Percentiles rank a stretch among this genome's conserved stretches.
Conservation (phyloP, 805 yeast species). For the Starmerella bacillaris region DNA sequence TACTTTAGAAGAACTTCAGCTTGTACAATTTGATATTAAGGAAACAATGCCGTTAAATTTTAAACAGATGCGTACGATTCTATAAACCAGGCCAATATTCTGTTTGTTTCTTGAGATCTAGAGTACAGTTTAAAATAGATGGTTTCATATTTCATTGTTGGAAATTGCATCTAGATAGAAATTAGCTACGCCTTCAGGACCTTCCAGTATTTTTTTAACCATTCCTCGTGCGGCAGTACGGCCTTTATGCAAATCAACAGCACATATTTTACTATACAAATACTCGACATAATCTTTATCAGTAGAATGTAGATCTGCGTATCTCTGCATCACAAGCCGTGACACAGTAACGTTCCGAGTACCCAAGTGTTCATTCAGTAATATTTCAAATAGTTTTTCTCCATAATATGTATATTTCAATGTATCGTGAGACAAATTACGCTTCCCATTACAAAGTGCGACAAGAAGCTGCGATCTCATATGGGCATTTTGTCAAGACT, state of each 20-base stretch:
- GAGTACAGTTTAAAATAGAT: background rate
- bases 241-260: conserved; percentile 10
- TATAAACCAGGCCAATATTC: too few relatives aligned
- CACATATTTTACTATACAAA: conserved; percentile 2
- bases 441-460: too few relatives aligned
- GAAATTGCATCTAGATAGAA: conserved; percentile 11
- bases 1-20: too few relatives aligned
- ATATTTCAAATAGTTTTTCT: conserved; percentile 5
- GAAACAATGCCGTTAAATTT: too few relatives aligned
- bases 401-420: conserved; percentile 6
- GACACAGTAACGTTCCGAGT: conserved; percentile 13
- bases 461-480: too few relatives aligned
- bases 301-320: conserved; percentile 6
- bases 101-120: too few relatives aligned
- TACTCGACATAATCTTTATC: background rate
- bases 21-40: too few relatives aligned
- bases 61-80: too few relatives aligned
- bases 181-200: conserved; percentile 10
- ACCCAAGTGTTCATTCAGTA: conserved; percentile 14
- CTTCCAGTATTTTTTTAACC: conserved; percentile 5
- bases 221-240: conserved; percentile 7
- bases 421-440: too few relatives aligned
- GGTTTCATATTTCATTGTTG: background rate
- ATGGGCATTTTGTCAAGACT: too few relatives aligned
- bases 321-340: conserved; percentile 6